Conservation (phyloP, 2,329 filamentous ascomycete species). For the Fusarium solani-melongenae region DNA sequence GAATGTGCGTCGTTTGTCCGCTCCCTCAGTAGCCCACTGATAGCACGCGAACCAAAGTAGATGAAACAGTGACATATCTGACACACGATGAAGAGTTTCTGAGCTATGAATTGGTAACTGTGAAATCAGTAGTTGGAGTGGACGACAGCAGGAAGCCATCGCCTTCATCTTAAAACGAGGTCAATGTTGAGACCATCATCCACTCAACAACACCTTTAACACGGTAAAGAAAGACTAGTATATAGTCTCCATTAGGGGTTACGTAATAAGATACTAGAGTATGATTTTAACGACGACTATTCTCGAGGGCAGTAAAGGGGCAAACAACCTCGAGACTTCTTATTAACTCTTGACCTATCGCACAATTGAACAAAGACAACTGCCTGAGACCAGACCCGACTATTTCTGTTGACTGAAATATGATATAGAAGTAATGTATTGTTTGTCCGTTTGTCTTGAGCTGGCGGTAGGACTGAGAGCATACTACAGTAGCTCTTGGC, state of each 20-base stretch:
- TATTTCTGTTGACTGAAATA: slow-evolving; percentile 41
- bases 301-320: neutral
- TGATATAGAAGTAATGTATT: slow-evolving; percentile 52
- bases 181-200: neutral
- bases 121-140: neutral
- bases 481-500: slow-evolving; percentile 50
- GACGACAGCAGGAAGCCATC: neutral
- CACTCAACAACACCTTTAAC: neutral
- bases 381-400: neutral
- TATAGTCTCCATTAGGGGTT: neutral
- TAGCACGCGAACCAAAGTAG: neutral
- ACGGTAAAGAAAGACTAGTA: neutral
- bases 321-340: neutral
- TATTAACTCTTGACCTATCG: neutral
- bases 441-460: slow-evolving; percentile 56
- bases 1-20: neutral
- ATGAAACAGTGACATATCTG: neutral
- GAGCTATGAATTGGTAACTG: neutral
- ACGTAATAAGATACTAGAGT: neutral
- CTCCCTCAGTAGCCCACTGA: no score
- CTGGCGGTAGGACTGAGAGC: slow-evolving; percentile 53
- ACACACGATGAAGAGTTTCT: rapidly evolving
- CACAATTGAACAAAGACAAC: neutral
- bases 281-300: neutral
- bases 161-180: neutral